These are phyloP conservation scores for Suillus fuscotomentosus DNA, from an alignment of 768 basidiomycete genomes.

Conservation along the genomic window DNA sequence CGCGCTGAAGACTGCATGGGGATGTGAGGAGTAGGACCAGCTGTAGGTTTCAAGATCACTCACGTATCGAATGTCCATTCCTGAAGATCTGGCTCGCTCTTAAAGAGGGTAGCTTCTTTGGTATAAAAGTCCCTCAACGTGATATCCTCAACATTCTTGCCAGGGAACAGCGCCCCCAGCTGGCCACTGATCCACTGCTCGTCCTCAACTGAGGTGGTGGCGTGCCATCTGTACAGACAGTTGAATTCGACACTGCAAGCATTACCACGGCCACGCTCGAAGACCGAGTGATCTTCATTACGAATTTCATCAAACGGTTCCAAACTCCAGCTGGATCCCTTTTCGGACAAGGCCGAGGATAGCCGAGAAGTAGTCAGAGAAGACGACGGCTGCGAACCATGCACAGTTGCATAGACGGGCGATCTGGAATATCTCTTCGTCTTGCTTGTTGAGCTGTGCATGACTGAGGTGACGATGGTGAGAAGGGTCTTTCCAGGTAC, in stretches of 20 bases:
- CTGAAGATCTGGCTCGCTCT: slow-evolving; percentile 42
- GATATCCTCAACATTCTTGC: slow-evolving; percentile 47
- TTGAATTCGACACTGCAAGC: slow-evolving; percentile 89
- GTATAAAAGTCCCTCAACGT: slow-evolving; percentile 50
- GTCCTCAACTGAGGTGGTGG: slow-evolving; percentile 70
- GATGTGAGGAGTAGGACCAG: slow-evolving; percentile 5
- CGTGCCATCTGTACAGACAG: slow-evolving; percentile 83
- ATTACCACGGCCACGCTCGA: slow-evolving; percentile 81
- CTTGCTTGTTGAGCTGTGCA: slow-evolving; percentile 47
- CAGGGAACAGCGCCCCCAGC: slow-evolving; percentile 53
- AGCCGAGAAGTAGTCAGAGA: slow-evolving; percentile 79
- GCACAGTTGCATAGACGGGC: slow-evolving; percentile 75
- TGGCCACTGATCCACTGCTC: slow-evolving; percentile 63
- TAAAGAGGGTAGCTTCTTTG: slow-evolving; percentile 39
- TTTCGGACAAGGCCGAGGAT: slow-evolving; percentile 78
- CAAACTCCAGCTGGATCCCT: slow-evolving; percentile 76
- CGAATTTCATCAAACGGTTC: slow-evolving; percentile 77
- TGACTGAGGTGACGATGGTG: slow-evolving; percentile 34
- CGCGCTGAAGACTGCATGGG: slow-evolving; percentile 52
- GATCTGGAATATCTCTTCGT: slow-evolving; percentile 83
- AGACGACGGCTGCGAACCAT: slow-evolving; percentile 78
- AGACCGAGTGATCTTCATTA: slow-evolving; percentile 55
- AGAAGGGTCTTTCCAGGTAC: slow-evolving; percentile 56
- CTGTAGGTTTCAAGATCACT: slow-evolving; percentile 15
- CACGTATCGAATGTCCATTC: slow-evolving; percentile 72